Evolutionary conservation across 192 early-diverging fungal species (phyloP).

Genomic region (Linnemannia exigua): DNA sequence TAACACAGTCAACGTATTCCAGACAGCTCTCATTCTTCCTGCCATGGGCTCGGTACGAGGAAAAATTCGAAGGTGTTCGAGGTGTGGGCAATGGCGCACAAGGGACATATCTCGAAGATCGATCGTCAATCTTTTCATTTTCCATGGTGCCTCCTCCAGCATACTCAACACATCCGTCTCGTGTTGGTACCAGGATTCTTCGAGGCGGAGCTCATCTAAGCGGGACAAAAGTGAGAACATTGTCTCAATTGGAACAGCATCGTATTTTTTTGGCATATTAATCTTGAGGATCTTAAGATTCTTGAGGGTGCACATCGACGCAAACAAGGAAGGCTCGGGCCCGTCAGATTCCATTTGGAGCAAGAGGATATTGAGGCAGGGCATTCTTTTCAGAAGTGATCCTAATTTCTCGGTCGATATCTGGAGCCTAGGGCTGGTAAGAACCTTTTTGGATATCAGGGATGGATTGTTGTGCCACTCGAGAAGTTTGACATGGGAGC

Average conservation of each 20-base stretch:
- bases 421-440: not conserved
- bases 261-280: not conserved
- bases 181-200: not conserved
- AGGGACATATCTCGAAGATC: not conserved
- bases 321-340: not conserved
- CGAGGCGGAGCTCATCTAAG: not conserved
- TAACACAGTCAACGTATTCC: not conserved
- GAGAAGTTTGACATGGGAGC: not conserved
- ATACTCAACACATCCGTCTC: not conserved
- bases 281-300: not conserved
- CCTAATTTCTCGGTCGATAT: not conserved
- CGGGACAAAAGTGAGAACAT: not conserved
- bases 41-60: not conserved
- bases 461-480: not conserved
- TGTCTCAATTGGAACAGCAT: not conserved
- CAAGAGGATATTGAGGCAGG: not conserved
- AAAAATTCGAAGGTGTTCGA: not conserved
- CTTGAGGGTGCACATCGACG: not conserved
- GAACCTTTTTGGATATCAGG: not conserved
- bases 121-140: not conserved
- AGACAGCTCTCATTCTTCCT: not conserved
- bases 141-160: not conserved
- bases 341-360: not conserved
- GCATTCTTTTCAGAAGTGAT: not conserved
- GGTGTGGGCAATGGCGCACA: not conserved